phyloP scores from a whole-genome alignment of 768 basidiomycete species.

The Roridomyces roridus region DNA sequence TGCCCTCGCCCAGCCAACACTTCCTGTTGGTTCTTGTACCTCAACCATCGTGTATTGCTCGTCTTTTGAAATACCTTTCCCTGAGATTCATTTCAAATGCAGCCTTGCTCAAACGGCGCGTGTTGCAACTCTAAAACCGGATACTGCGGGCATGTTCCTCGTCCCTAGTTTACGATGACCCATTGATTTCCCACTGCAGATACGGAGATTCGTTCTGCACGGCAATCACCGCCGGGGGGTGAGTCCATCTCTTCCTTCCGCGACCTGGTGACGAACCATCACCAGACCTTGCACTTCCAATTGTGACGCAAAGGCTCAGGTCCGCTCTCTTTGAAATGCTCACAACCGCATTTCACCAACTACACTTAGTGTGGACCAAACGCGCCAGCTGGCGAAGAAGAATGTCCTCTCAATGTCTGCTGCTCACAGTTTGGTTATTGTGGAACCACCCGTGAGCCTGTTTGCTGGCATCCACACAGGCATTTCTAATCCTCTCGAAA shows the following conservation, averaged over 20 bases:
- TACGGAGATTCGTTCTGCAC: slow-evolving; percentile 26
- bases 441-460: slow-evolving; percentile 17
- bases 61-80: background rate
- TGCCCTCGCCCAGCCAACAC: background rate
- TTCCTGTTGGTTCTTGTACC: slow-evolving; percentile 6
- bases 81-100: slow-evolving; percentile 4
- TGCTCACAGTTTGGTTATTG: slow-evolving; percentile 22
- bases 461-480: background rate
- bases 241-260: background rate
- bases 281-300: slow-evolving; percentile 18
- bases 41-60: background rate
- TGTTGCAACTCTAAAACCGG: slow-evolving; percentile 33
- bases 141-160: slow-evolving; percentile 26
- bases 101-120: slow-evolving; percentile 32
- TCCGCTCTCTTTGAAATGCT: background rate
- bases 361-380: slow-evolving; percentile 8
- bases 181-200: slow-evolving; percentile 1
- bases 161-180: background rate
- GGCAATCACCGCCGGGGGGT: slow-evolving; percentile 1
- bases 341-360: background rate
- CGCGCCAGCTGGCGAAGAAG: slow-evolving; percentile 6
- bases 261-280: background rate
- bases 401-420: slow-evolving; percentile 20
- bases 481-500: background rate
- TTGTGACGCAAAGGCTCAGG: slow-evolving; percentile 19